Evolutionary conservation across 176 grass and related monocot genomes (phyloP), one percentile per base, ranked within the genome.

Genomic region (Oryza glaberrima): DNA sequence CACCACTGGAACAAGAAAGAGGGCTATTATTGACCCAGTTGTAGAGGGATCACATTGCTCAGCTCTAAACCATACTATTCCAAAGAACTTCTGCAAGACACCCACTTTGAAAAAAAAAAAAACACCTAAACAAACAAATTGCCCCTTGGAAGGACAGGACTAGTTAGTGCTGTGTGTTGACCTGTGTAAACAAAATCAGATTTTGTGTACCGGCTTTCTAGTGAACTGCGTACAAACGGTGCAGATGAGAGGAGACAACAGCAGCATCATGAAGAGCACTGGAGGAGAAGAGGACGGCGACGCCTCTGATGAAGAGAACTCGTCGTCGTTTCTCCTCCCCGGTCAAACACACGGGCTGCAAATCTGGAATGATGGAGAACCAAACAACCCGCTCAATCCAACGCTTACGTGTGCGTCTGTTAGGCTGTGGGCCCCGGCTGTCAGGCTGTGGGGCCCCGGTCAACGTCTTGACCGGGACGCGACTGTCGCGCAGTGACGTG

Each of bases 311-410:
- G 72, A 25, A 44, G 2, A 44, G 9, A 44, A 8, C 51, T 3
- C 54, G 19, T n/a, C 54, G 69, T 52, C 58, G 10, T 36, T 11
- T 2, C 52, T 56, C 17, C 16, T 56, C 52, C 16, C 52, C 1
- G 20, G 76, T 80, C 84, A 86, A 78, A 79, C 75, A 48, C 83
- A 9, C 7, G n/a, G 23, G 23, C 11, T 15, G 23, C 10, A 14
- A 14, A 9, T 41, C 7, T 32, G 22, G 23, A 14, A 14, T 7
- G 9, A 6, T 11, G 36, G 48, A 47, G 20, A 58, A 58, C 52
- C 13, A 52, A 4, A 2, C 17, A 9, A 7, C 26, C 25, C 41
- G 19, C 67, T 83, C 72, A 54, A 68, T 52, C 3, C 12, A 26
- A 25, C 60, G 43, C 12, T 19, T 9, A 5, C 3, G 20, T 17